Evolutionary conservation across 208 protist genomes (phyloP), one percentile per base, ranked within the genome.

Genomic region (Leishmania turanica): DNA sequence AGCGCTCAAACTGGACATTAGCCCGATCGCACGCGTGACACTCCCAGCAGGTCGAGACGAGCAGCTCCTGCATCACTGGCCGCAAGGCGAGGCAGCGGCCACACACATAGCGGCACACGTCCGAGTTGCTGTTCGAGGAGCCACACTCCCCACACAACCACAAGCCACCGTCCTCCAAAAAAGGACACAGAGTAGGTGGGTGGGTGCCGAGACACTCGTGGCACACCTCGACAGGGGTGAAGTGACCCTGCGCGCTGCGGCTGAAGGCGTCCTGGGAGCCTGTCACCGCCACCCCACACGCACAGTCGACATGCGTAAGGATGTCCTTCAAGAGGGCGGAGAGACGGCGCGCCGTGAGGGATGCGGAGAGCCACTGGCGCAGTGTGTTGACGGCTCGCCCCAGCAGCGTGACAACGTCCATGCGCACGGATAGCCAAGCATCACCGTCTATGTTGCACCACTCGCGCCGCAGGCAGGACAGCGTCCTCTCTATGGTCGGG

Each of bases 61-160:
- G 79, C 66, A 85, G 34, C n/a, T 88, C 86, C 83, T 89, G 91
- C 69, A 95, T 89, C 15, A 72, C 80, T 0, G 88, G 88, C 8
- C 95, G 91, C 70, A 96, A 80, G 1, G 88, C 60, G 53, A 96
- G 89, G 74, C 93, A 98, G 72, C 85, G 76, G 53, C 69, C 80
- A 69, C 95, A 98, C 13, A 96, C 77, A 87, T 98, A 96, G n/a
- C 95, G 90, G 72, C 88, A 90, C 24, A 96, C 82, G 81, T 93
- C 91, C 40, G 73, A 64, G 79, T 96, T 96, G 40, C 80, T 79
- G 84, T 92, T 91, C 27, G 77, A 87, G 15, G 79, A 76, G 0
- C 90, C 92, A 73, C 93, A 96, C 27, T 80, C 79, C 53, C 77
- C 86, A 80, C 95, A 98, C 3, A 79, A 66, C 92, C 95, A 97